Conservation (phyloP, 306 rosid species). For the Quercus agrifolia region DNA sequence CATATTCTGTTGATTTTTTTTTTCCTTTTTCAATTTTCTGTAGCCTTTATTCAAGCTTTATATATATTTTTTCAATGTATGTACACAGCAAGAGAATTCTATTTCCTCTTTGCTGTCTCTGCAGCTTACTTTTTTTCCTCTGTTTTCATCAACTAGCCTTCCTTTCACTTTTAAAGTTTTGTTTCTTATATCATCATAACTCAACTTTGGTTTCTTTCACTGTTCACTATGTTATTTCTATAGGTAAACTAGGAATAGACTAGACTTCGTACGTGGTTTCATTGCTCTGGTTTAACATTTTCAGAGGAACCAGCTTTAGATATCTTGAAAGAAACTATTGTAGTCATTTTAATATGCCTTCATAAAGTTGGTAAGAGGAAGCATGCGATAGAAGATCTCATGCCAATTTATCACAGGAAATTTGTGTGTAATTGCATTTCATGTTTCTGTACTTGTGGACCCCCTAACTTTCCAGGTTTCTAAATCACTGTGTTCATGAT, state of each 20-base stretch:
- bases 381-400: too few species aligned
- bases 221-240: not conserved
- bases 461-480: too few species aligned
- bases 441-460: too few species aligned
- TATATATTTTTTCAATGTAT: too few species aligned
- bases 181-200: not conserved
- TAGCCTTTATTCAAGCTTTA: not conserved
- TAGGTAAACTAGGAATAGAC: slow-evolving; percentile 55
- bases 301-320: slow-evolving; percentile 91
- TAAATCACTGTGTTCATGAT: too few species aligned
- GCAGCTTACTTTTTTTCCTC: not conserved
- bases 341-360: slow-evolving; percentile 84
- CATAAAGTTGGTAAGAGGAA: slow-evolving; percentile 34
- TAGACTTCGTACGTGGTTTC: slow-evolving; percentile 52
- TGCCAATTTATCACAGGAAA: too few species aligned
- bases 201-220: not conserved
- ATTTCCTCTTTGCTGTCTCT: slow-evolving; percentile 3
- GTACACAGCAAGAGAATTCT: not conserved
- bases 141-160: not conserved
- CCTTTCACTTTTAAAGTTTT: not conserved
- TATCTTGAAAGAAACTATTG: slow-evolving; percentile 81
- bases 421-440: too few species aligned
- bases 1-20: slow-evolving; percentile 1
- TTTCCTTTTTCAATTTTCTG: not conserved
- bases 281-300: slow-evolving; percentile 24